Percentiles rank a stretch among this genome's conserved stretches.
Evolutionary conservation across 73 alveolate genomes (phyloP).

Genomic region (Stentor roeselii): DNA sequence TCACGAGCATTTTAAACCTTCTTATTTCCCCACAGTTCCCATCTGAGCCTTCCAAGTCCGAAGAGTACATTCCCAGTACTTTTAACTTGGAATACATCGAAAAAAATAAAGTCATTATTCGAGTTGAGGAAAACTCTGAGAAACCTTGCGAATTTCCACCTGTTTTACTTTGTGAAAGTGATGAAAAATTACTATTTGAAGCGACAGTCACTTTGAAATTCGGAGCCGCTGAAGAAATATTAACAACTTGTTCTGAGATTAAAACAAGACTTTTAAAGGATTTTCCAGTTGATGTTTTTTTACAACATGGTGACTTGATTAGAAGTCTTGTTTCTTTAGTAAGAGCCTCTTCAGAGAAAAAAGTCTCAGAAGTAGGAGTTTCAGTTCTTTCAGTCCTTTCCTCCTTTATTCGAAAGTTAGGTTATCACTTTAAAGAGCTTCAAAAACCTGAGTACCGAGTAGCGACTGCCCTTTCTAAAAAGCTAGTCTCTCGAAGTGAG

Average conservation of each 20-base stretch:
- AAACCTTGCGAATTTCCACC: slow-evolving; percentile 11
- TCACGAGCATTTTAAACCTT: neutral
- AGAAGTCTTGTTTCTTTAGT: neutral
- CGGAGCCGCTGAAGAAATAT: slow-evolving; percentile 1
- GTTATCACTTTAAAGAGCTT: neutral
- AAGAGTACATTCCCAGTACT: neutral
- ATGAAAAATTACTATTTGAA: slow-evolving; percentile 16
- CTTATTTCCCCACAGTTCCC: neutral
- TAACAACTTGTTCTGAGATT: neutral
- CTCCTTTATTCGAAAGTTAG: neutral
- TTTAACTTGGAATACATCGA: neutral
- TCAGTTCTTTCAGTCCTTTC: neutral
- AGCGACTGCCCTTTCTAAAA: neutral
- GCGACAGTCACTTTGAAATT: neutral
- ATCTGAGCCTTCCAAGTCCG: neutral
- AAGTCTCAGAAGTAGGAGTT: neutral
- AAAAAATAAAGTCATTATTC: neutral
- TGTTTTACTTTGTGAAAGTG: slow-evolving; percentile 20
- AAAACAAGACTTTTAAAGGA: neutral
- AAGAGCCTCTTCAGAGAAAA: neutral
- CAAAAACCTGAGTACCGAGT: neutral
- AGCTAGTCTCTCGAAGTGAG: neutral
- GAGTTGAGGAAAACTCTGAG: neutral
- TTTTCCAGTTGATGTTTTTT: neutral
- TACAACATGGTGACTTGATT: neutral